Base-by-base conservation (phyloP, 1,284 basidiomycete genomes). In the Heterobasidion occidentale region DNA sequence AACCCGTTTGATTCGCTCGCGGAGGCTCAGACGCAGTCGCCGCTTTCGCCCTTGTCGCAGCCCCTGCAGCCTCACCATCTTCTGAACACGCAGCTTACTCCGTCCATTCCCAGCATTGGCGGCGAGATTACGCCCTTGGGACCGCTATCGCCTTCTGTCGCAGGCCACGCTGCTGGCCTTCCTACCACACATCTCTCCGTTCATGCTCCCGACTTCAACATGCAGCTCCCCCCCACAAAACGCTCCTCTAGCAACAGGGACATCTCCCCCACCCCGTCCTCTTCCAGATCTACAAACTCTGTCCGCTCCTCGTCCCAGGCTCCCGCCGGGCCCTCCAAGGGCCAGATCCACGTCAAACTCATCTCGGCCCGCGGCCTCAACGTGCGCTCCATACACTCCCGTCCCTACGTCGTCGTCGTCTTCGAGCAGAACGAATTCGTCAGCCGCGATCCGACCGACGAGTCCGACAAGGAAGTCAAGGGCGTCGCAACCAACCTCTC, bases 391-490 rank as follows among this genome's bases (percentile, higher is more conserved):
- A 69, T 81, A 17, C 73, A 77, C 52, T 83, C 88, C 2, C 80
- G 89, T 20, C 97, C 96, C 12, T 99, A 99, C 70, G 92, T 94
- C 62, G 96, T 99, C 68, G 94, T 97, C 64, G 90, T 95, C 71
- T 99, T 98, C 72, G 96, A 99, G 77, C 92, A 98, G 74, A 98
- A 95, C 79, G 96, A 99, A 74, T 99, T 98, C 69, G 90, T 99
- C 68, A 89, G 88, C 62, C 78, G 96, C 58, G 92, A 97, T 67
- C 93, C 96, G 19, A 91, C 89, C 47, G 79, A 86, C 63, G 92
- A 93, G 68, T 74, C 80, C n/a, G 91, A 90, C 70, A 90, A 86
- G 73, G 90, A 93, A 70, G 88, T 90, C 67, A 90, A 88, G 67
- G 92, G 92, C 61, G 78, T 83, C 38, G 81, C 92, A 8, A 85